Base-by-base conservation (phyloP, 768 basidiomycete genomes). In the Zangia roseola region DNA sequence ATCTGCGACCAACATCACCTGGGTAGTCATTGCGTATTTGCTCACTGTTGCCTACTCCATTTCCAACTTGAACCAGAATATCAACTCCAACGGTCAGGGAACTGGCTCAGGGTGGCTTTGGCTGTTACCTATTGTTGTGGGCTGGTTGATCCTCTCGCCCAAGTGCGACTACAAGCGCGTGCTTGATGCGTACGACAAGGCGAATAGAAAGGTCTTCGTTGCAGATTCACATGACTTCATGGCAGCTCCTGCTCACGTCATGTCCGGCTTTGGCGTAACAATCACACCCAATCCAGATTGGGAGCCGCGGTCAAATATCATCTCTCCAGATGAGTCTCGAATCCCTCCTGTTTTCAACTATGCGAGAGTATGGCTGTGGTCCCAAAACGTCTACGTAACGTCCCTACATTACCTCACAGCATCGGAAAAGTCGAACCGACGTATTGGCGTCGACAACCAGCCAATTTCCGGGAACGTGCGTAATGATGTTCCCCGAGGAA, bases 21-120 rank as follows among this genome's bases (percentile, higher is more conserved):
- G 74, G 74, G 76, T 77, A 4, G 48, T 73, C 31, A 58, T 77
- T 8, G 75, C 75, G 1, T 77, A 75, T 46, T 19, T 62, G n/a
- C 46, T 61, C 13, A 53, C 48, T 1, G 60, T 53, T 14, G 20
- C 42, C 5, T 34, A 55, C 25, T 62, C 56, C 10, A 46, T 57
- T 37, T 52, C 50, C 30, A 58, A 42, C 23, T 39, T 67, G 4
- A 26, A 17, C 9, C 49, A 53, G 6, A 28, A 59, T n/a, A 52
- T 72, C 3, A 58, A 69, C 24, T 59, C 64, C 1, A 70, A 61
- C 25, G 74, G 73, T 0, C 65, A 73, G 43, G 69, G 67, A 23
- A 68, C 71, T 7, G 74, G 70, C 5, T 69, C 70, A 1, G 56
- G 70, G n/a, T 77, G 72, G 73, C 52, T 76, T 7, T 77, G 74